Evolutionary conservation across 805 yeast genomes (phyloP), one percentile per base, ranked within the genome.

Genomic region (Starmerella powellii): DNA sequence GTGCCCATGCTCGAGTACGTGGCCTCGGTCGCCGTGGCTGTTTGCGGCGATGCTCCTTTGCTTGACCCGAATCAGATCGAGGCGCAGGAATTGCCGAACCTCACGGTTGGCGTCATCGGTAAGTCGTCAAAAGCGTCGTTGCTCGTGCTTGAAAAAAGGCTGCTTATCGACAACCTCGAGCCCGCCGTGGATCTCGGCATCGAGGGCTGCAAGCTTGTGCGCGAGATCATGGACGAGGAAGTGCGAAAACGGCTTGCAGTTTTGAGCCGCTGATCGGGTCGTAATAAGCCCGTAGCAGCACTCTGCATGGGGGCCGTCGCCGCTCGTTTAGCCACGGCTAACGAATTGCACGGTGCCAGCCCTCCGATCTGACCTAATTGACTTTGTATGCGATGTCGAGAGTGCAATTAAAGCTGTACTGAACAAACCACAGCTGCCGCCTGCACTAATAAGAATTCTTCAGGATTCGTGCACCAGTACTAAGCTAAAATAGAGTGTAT

Each of bases 1-100:
- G 78, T 91, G 35, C 80, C 95, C 4, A 78, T 91, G 80, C 81
- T 80, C 56, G 97, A 91, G 58, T 87, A 84, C 57, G 80, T 88
- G 13, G 73, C 85, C 42, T 76, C 94, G 1, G 72, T 84, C 13
- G 71, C 80, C 23, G 81, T 86, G 4, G 96, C 96, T 0, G 62
- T 83, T 17, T 78, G 75, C 54, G 94, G 84, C 52, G 63, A 65
- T n/a, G 77, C 73, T 34, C 86, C 95, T 12, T 64, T 91, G 44
- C 65, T 91, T 37, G 98, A 88, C 58, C 71, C 87, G 45, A 85
- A 83, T 58, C 68, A 77, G 8, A 58, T 82, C 47, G 98, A 91
- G 60, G 95, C 85, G 57, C 69, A 66, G 44, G 96, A 86, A 49
- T 72, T 88, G 67, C 76, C 94, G 42, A 72, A 71, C 49, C 67